Conservation (phyloP, 768 basidiomycete genomes). For the Russula dissimulans region DNA sequence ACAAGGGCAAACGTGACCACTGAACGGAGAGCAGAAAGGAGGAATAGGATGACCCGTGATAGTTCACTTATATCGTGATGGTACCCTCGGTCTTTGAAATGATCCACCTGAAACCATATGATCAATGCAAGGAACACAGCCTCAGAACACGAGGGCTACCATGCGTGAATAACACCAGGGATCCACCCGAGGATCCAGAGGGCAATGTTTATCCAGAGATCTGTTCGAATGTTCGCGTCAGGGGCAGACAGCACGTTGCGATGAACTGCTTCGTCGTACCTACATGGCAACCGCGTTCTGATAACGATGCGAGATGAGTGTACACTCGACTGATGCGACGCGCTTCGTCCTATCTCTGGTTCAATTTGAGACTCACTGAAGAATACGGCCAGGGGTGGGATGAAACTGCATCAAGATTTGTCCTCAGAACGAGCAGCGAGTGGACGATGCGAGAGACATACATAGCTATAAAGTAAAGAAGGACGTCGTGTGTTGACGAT, state of each 20-base stretch:
- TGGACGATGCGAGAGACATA: constrained; percentile 12
- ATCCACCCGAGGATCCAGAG: constrained; percentile 39
- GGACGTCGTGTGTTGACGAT: constrained; percentile 23
- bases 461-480: constrained; percentile 28
- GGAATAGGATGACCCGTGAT: background rate
- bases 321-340: background rate
- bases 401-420: constrained; percentile 20
- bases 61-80: constrained; percentile 6
- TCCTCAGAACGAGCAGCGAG: background rate
- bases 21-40: background rate
- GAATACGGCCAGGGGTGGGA: constrained; percentile 27
- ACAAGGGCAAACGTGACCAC: background rate
- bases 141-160: constrained; percentile 21
- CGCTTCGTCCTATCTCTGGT: background rate
- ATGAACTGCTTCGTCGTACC: constrained; percentile 17
- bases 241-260: background rate
- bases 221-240: constrained; percentile 16
- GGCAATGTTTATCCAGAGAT: constrained; percentile 32
- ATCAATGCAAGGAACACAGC: background rate
- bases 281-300: constrained; percentile 23
- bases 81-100: constrained; percentile 26
- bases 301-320: background rate
- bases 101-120: constrained; percentile 24
- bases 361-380: constrained; percentile 23
- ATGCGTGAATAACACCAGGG: constrained; percentile 36